Evolutionary conservation across 805 yeast species (phyloP).

Genomic region (Metschnikowia aberdeeniae): DNA sequence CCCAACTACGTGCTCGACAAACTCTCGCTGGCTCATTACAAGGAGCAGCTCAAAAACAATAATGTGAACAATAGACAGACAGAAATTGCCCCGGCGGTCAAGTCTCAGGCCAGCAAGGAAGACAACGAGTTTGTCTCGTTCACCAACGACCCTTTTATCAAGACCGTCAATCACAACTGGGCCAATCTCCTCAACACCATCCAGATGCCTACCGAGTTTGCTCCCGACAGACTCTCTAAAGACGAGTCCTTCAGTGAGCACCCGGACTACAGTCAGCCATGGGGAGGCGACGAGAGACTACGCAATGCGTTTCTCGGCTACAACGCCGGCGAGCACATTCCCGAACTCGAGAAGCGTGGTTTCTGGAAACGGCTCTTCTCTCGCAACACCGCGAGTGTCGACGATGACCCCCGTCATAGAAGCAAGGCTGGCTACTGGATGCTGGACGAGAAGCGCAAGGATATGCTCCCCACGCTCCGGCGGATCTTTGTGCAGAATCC

Average conservation of each 20-base stretch:
- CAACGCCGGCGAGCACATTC: conserved; percentile 28
- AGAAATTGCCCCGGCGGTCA: conserved; percentile 8
- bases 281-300: conserved; percentile 72
- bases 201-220: conserved; percentile 40
- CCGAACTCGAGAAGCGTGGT: conserved; percentile 19
- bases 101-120: conserved; percentile 10
- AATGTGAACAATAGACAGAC: conserved; percentile 24
- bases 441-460: conserved; percentile 57
- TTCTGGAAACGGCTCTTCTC: conserved; percentile 13
- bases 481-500: conserved; percentile 69
- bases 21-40: conserved; percentile 40
- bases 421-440: conserved; percentile 67
- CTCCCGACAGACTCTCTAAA: conserved; percentile 22
- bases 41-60: conserved; percentile 31
- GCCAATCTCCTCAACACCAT: conserved; percentile 45
- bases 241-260: conserved; percentile 30
- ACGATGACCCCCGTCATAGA: conserved; percentile 31
- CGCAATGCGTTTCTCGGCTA: conserved; percentile 46
- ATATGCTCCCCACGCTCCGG: conserved; percentile 58
- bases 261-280: conserved; percentile 44
- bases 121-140: conserved; percentile 29
- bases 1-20: conserved; percentile 68
- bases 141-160: conserved; percentile 36
- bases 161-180: conserved; percentile 47
- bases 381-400: conserved; percentile 8